A percentile compares a stretch with the other conserved stretches of the same genome.
phyloP scores from a whole-genome alignment of 2,329 filamentous ascomycete species.

The Septoria petroselini region DNA sequence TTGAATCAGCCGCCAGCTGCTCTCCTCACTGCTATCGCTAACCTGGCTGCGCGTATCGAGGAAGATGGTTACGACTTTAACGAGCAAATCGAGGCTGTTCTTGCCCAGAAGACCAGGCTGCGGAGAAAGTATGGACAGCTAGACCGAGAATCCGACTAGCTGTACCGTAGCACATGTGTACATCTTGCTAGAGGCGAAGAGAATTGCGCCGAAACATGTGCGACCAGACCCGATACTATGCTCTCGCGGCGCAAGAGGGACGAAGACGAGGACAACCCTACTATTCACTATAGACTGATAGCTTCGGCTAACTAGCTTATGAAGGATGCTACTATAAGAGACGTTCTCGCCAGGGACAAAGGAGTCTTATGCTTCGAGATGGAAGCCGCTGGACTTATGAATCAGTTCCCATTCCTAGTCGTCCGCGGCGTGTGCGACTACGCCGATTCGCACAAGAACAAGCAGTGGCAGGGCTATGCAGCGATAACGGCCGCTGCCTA shows the following conservation, averaged over 20 bases:
- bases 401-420: constrained; percentile 28
- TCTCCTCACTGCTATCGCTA: constrained; percentile 5
- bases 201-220: no score
- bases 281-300: constrained; percentile 29
- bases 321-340: constrained; percentile 11
- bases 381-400: constrained; percentile 29
- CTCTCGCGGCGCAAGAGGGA: no score
- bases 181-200: no score
- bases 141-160: no score
- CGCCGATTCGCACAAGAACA: constrained; percentile 30
- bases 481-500: constrained; percentile 25
- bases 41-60: neutral
- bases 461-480: constrained; percentile 29
- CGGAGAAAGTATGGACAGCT: no score
- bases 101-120: no score
- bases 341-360: constrained; percentile 3
- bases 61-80: neutral
- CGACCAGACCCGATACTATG: no score
- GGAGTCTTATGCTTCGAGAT: constrained; percentile 30
- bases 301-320: constrained; percentile 29
- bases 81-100: neutral
- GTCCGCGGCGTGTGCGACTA: constrained; percentile 32
- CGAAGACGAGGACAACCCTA: no score
- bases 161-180: no score
- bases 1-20: constrained; percentile 10